Conservation (phyloP, 2,329 filamentous ascomycete species). For the Periconia sp. region DNA sequence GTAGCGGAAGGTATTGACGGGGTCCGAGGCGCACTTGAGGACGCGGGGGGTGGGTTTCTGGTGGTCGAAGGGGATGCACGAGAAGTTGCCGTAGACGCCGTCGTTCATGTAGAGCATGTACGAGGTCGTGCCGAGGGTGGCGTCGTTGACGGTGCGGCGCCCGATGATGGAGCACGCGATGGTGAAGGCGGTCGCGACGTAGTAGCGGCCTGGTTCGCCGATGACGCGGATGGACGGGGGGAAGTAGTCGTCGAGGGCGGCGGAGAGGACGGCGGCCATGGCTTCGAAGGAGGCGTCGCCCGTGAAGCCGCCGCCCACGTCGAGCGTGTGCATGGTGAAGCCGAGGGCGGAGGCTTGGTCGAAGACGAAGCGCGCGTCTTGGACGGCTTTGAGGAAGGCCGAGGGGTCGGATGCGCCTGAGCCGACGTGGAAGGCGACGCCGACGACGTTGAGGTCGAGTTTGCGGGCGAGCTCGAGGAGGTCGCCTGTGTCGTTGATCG, state of each 20-base stretch:
- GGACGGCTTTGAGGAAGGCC: slow-evolving; percentile 87
- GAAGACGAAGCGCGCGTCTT: slow-evolving; percentile 86
- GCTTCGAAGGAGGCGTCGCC: slow-evolving; percentile 88
- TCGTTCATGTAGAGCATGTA: slow-evolving; percentile 99
- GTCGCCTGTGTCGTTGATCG: slow-evolving; percentile 75
- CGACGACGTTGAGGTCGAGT: slow-evolving; percentile 85
- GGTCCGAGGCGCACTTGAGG: slow-evolving; percentile 62
- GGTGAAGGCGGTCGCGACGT: slow-evolving; percentile 90
- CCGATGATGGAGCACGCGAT: slow-evolving; percentile 96
- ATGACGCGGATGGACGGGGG: slow-evolving; percentile 83
- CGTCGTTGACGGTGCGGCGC: slow-evolving; percentile 81
- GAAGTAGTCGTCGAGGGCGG: slow-evolving; percentile 85
- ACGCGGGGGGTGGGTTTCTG: slow-evolving; percentile 87
- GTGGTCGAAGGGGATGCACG: slow-evolving; percentile 98
- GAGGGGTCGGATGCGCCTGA: slow-evolving; percentile 93
- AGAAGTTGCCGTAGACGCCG: slow-evolving; percentile 97
- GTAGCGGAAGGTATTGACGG: slow-evolving; percentile 53
- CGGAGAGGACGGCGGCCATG: slow-evolving; percentile 79
- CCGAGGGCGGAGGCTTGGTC: slow-evolving; percentile 77
- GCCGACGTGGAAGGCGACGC: slow-evolving; percentile 96
- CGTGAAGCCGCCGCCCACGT: slow-evolving; percentile 92
- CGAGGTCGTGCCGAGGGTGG: slow-evolving; percentile 64
- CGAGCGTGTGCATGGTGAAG: slow-evolving; percentile 81
- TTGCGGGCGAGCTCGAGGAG: slow-evolving; percentile 79
- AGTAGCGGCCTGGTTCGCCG: slow-evolving; percentile 94